Percentiles rank a stretch among this genome's conserved stretches.
phyloP scores from a whole-genome alignment of 2,329 filamentous ascomycete species.

The Hansfordia pulvinata region DNA sequence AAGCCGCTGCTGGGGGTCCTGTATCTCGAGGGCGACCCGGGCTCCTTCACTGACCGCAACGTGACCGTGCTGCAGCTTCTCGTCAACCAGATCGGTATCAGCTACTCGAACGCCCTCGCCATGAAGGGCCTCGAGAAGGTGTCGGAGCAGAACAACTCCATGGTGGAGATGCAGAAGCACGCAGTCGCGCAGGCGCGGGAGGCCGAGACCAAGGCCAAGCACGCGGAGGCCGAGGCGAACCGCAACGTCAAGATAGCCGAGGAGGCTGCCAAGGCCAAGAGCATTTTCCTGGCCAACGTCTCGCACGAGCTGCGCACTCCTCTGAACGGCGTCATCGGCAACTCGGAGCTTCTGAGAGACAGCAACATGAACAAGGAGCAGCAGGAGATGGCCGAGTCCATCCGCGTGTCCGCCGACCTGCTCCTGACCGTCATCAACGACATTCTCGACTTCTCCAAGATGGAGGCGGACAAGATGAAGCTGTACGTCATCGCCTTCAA shows the following conservation, averaged over 20 bases:
- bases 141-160: constrained; percentile 63
- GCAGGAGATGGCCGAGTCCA: constrained; percentile 76
- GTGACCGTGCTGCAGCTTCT: constrained; percentile 54
- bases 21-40: constrained; percentile 62
- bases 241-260: constrained; percentile 71
- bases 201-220: constrained; percentile 63
- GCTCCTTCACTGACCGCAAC: constrained; percentile 64
- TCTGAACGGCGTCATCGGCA: constrained; percentile 79
- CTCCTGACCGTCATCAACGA: constrained; percentile 91
- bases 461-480: constrained; percentile 80
- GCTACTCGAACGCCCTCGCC: constrained; percentile 53
- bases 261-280: constrained; percentile 72
- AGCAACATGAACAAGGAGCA: constrained; percentile 64
- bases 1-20: constrained; percentile 59
- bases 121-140: constrained; percentile 65
- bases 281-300: constrained; percentile 68
- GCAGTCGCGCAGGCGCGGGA: constrained; percentile 59
- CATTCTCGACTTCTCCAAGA: constrained; percentile 89
- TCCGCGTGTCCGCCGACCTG: constrained; percentile 73
- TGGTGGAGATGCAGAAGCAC: constrained; percentile 65
- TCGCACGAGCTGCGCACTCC: constrained; percentile 73
- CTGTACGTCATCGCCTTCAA: constrained; percentile 60
- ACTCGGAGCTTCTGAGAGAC: constrained; percentile 71
- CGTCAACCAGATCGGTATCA: constrained; percentile 66
- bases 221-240: constrained; percentile 62